These are phyloP conservation scores for Ophiostoma sp. DNA, from an alignment of 2,329 filamentous ascomycete genomes.

Conservation along the genomic window DNA sequence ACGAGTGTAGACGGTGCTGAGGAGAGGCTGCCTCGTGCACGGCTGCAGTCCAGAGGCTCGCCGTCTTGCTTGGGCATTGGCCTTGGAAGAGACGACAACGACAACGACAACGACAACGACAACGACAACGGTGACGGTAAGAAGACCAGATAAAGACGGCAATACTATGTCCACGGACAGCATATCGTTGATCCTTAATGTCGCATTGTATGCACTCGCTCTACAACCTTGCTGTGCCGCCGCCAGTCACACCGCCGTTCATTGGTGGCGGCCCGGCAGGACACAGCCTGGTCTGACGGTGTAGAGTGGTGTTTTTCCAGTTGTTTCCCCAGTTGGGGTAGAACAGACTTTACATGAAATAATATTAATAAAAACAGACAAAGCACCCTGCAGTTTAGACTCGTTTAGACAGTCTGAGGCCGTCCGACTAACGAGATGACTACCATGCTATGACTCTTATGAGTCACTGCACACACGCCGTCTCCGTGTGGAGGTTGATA, in stretches of 20 bases:
- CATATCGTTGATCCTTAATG: too few relatives aligned
- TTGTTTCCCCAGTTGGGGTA: too few relatives aligned
- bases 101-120: too few relatives aligned
- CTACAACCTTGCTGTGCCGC: not conserved
- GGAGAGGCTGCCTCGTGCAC: too few relatives aligned
- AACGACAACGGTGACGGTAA: too few relatives aligned
- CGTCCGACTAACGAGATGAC: too few relatives aligned
- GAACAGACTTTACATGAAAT: not conserved
- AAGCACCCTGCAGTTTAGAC: not conserved
- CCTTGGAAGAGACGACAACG: too few relatives aligned
- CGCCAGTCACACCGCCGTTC: not conserved
- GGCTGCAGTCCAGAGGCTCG: too few relatives aligned
- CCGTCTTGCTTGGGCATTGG: too few relatives aligned
- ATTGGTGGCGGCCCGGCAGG: not conserved
- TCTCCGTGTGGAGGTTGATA: not conserved
- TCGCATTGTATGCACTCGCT: not conserved
- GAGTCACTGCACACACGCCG: not conserved
- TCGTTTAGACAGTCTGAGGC: not conserved
- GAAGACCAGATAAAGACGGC: not conserved
- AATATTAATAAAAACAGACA: not conserved
- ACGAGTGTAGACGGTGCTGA: too few relatives aligned
- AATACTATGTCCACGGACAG: not conserved
- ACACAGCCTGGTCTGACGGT: slow-evolving; percentile 1
- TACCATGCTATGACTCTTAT: not conserved
- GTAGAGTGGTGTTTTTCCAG: not conserved